These are phyloP conservation scores for Immersiella caudata DNA, from an alignment of 495 filamentous ascomycete genomes.

Conservation along the genomic window DNA sequence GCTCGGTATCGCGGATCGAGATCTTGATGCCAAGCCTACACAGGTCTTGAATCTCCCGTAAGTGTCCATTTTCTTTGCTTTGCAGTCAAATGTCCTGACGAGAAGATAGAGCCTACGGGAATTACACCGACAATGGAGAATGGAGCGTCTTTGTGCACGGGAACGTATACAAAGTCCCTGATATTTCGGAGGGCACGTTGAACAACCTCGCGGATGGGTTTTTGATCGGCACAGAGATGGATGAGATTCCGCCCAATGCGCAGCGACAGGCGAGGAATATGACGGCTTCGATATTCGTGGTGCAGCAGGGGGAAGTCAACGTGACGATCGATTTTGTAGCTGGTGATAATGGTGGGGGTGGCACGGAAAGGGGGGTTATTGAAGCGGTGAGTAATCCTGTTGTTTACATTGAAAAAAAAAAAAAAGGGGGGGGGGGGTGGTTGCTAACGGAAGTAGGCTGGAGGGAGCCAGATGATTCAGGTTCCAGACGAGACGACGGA, in stretches of 20 bases:
- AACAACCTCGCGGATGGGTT: conserved; percentile 71
- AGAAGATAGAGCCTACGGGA: conserved; percentile 64
- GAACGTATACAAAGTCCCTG: conserved; percentile 77
- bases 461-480: conserved; percentile 59
- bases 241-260: conserved; percentile 57
- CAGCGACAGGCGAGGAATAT: conserved; percentile 74
- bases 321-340: conserved; percentile 67
- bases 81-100: background rate
- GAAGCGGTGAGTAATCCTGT: conserved; percentile 36
- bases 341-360: conserved; percentile 45
- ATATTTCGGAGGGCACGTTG: conserved; percentile 61
- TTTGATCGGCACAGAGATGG: conserved; percentile 63
- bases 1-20: conserved; percentile 58
- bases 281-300: conserved; percentile 68
- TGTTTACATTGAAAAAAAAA: background rate
- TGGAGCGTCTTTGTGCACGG: conserved; percentile 80
- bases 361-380: conserved; percentile 37
- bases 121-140: conserved; percentile 68
- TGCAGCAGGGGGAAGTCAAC: conserved; percentile 66
- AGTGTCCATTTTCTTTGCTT: background rate
- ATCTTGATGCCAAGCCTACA: conserved; percentile 64
- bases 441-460: conserved; percentile 37
- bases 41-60: conserved; percentile 72
- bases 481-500: conserved; percentile 60
- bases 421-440: conserved; percentile 7